Evolutionary conservation across 208 protist species (phyloP).

Genomic region (Borovskyia barvae): DNA sequence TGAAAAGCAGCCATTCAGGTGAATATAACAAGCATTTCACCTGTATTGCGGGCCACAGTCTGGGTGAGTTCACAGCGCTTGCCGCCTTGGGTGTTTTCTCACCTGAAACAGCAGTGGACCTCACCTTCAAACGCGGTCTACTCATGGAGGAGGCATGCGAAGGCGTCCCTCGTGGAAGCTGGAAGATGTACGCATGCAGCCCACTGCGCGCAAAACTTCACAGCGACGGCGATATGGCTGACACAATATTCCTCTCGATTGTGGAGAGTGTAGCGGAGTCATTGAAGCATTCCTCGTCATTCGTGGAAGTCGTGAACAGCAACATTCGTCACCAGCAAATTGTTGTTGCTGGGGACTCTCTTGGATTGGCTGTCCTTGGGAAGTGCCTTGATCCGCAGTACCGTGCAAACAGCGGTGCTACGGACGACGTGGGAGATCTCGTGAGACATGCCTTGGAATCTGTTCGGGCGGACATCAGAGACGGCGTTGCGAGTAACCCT

Average conservation of each 20-base stretch:
- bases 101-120: conserved; percentile 61
- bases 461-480: conserved; percentile 53
- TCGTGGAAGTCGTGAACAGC: conserved; percentile 81
- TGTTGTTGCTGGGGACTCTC: conserved; percentile 76
- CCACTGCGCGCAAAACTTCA: conserved; percentile 63
- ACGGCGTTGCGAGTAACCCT: conserved; percentile 63
- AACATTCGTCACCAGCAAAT: conserved; percentile 83
- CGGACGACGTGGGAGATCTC: conserved; percentile 16
- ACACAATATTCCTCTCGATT: conserved; percentile 74
- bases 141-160: conserved; percentile 78
- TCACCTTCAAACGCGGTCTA: conserved; percentile 75
- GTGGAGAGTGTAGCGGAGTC: conserved; percentile 70
- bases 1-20: conserved; percentile 8
- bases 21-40: conserved; percentile 19
- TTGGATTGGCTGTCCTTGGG: conserved; percentile 70
- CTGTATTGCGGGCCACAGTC: conserved; percentile 73
- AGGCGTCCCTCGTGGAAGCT: conserved; percentile 27
- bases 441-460: conserved; percentile 48
- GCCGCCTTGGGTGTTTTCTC: conserved; percentile 68
- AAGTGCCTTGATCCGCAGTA: conserved; percentile 90
- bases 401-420: conserved; percentile 50
- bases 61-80: conserved; percentile 87
- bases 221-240: conserved; percentile 36
- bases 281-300: conserved; percentile 70
- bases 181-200: conserved; percentile 83